Evolutionary conservation across 2,329 filamentous ascomycete genomes (phyloP).

Genomic region (Scedosporium aurantiacum): DNA sequence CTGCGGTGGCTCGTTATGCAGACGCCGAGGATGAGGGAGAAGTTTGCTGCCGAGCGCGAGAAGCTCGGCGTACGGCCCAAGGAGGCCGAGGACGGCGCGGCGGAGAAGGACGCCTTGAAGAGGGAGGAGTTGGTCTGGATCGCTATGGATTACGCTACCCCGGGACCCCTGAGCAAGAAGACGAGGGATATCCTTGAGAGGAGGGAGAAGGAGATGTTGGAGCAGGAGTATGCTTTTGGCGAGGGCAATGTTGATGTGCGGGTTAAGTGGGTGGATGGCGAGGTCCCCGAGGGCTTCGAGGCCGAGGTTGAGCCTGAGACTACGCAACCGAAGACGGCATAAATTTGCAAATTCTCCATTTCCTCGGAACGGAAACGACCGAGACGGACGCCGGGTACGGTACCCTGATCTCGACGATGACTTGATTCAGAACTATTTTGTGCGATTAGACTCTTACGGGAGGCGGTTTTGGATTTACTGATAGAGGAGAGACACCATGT

Average conservation of each 20-base stretch:
- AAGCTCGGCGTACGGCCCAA: conserved; percentile 46
- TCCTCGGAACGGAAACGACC: neutral
- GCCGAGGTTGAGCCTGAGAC: conserved; percentile 3
- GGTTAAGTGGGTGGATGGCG: conserved; percentile 26
- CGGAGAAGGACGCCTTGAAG: conserved; percentile 14
- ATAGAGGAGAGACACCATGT: neutral
- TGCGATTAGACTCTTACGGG: neutral
- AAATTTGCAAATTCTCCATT: neutral
- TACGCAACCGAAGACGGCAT: neutral
- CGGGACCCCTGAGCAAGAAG: conserved; percentile 24
- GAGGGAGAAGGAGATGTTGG: conserved; percentile 27
- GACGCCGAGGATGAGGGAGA: conserved; percentile 51
- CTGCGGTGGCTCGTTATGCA: conserved; percentile 86
- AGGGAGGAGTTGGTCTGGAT: conserved; percentile 26
- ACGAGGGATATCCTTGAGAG: conserved; percentile 26
- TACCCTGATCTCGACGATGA: no score
- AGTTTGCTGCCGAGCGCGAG: conserved; percentile 54
- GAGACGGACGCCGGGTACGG: no score
- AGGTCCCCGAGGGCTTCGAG: conserved; percentile 22
- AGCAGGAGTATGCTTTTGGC: conserved; percentile 27
- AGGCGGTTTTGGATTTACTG: neutral
- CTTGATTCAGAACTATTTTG: neutral
- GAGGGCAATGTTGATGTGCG: conserved; percentile 30
- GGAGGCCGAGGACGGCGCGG: conserved; percentile 20
- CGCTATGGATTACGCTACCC: conserved; percentile 30